Evolutionary conservation across 352 stramenopile genomes (phyloP).

Genomic region (Globisporangium viniferum): DNA sequence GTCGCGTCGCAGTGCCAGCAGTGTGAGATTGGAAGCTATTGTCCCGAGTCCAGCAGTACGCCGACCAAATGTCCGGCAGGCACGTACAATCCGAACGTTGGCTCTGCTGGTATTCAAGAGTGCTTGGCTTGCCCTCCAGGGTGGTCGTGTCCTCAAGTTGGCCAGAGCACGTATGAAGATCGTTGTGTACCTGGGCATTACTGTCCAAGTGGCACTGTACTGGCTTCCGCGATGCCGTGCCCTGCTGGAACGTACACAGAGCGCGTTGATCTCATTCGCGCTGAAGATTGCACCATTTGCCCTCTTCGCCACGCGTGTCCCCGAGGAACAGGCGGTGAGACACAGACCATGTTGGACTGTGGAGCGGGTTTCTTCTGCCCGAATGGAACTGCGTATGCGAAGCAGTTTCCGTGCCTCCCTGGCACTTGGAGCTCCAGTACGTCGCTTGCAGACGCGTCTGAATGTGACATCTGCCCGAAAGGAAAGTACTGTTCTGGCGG

Average conservation of each 20-base stretch:
- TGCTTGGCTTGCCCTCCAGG: conserved; percentile 67
- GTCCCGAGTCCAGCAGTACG: conserved; percentile 67
- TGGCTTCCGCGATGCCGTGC: conserved; percentile 57
- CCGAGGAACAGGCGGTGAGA: conserved; percentile 67
- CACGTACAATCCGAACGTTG: conserved; percentile 62
- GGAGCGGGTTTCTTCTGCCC: conserved; percentile 79
- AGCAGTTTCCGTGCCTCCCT: conserved; percentile 79
- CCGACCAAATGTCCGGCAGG: conserved; percentile 68
- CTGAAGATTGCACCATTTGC: conserved; percentile 76
- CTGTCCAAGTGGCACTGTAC: conserved; percentile 60
- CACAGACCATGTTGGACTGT: conserved; percentile 67
- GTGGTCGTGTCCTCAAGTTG: conserved; percentile 70
- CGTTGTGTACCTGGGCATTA: conserved; percentile 68
- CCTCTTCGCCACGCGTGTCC: conserved; percentile 68
- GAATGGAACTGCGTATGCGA: conserved; percentile 62
- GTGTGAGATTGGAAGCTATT: conserved; percentile 81
- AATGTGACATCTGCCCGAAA: conserved; percentile 79
- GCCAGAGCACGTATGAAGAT: conserved; percentile 58
- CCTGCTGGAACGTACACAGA: conserved; percentile 78
- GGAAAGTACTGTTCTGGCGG: conserved; percentile 87
- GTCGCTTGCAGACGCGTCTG: conserved; percentile 45
- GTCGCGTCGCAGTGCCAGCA: conserved; percentile 45
- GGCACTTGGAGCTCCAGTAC: conserved; percentile 86
- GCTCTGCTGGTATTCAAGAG: conserved; percentile 49
- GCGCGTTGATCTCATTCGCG: conserved; percentile 52